phyloP scores from a whole-genome alignment of 2,329 filamentous ascomycete genomes.

The Leptographium wingfieldii region DNA sequence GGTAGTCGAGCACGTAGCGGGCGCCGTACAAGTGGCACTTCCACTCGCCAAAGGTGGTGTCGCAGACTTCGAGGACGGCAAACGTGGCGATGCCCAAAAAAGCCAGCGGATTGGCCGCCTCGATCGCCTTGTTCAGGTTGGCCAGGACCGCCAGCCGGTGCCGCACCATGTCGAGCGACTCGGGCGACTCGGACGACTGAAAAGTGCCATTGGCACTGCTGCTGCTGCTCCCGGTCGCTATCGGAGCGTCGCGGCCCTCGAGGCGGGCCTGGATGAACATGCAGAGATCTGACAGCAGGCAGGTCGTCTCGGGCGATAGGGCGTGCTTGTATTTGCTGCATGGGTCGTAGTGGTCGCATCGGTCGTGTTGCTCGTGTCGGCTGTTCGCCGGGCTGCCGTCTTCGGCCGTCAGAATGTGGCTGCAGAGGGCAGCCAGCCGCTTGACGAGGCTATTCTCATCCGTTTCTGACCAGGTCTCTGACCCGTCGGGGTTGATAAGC shows the following conservation, averaged over 20 bases:
- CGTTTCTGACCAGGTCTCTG: not conserved
- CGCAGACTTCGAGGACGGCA: conserved; percentile 30
- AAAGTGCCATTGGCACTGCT: too few species aligned
- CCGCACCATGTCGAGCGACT: conserved; percentile 10
- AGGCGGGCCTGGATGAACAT: conserved; percentile 11
- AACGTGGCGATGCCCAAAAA: conserved; percentile 30
- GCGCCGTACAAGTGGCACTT: conserved; percentile 26
- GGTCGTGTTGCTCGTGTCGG: not conserved
- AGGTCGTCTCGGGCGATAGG: conserved; percentile 8
- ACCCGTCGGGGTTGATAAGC: too few species aligned
- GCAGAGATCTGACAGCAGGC: conserved; percentile 8
- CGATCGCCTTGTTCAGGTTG: conserved; percentile 25
- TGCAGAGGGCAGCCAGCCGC: conserved; percentile 10
- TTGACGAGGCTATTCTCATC: conserved; percentile 12
- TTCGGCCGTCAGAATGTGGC: conserved; percentile 8
- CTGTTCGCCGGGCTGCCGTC: not conserved
- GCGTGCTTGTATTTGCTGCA: not conserved
- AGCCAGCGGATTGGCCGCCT: conserved; percentile 26
- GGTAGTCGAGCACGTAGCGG: conserved; percentile 25
- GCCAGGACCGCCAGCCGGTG: conserved; percentile 20
- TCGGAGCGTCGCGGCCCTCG: conserved; percentile 3
- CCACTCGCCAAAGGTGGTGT: conserved; percentile 27
- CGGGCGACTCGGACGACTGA: not conserved
- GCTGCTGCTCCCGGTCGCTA: not conserved
- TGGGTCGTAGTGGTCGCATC: not conserved